Evolutionary conservation across 176 grass and related monocot species (phyloP).

Genomic region (Oropetium thomaeum): DNA sequence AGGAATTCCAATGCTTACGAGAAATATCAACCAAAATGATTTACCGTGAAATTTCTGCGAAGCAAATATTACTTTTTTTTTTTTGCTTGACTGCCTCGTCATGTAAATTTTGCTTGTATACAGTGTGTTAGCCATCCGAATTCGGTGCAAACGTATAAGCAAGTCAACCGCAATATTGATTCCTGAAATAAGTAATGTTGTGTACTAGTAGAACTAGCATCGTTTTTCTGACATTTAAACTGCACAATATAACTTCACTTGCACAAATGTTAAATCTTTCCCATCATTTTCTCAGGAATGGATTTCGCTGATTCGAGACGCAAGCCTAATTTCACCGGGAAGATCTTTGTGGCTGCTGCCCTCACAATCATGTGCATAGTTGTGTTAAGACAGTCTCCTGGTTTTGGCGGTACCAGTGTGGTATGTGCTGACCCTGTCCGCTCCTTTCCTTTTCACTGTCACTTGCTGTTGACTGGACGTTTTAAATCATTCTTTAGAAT

Average conservation of each 20-base stretch:
- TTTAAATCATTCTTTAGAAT: neutral
- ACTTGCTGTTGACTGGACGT: slow-evolving; percentile 25
- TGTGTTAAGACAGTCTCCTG: slow-evolving; percentile 70
- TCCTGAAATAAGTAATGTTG: neutral
- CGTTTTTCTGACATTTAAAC: neutral
- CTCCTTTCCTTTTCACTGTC: slow-evolving; percentile 19
- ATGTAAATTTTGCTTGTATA: neutral
- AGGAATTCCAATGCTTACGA: neutral
- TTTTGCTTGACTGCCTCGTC: neutral
- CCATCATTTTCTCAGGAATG: slow-evolving; percentile 39
- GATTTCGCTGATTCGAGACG: slow-evolving; percentile 62
- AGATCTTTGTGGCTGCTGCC: slow-evolving; percentile 47
- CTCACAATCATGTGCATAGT: slow-evolving; percentile 68
- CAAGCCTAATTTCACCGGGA: slow-evolving; percentile 63
- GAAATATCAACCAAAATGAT: neutral
- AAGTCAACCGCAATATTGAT: neutral
- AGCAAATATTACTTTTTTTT: neutral
- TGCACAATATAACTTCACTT: neutral
- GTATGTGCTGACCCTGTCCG: slow-evolving; percentile 41
- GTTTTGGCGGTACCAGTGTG: slow-evolving; percentile 44
- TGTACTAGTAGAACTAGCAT: neutral
- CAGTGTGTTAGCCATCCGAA: neutral
- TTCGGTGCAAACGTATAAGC: neutral
- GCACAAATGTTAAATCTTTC: slow-evolving; percentile 2
- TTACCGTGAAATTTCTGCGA: neutral